Conservation (phyloP, 495 filamentous ascomycete species). For the Friedmanniomyces endolithicus region DNA sequence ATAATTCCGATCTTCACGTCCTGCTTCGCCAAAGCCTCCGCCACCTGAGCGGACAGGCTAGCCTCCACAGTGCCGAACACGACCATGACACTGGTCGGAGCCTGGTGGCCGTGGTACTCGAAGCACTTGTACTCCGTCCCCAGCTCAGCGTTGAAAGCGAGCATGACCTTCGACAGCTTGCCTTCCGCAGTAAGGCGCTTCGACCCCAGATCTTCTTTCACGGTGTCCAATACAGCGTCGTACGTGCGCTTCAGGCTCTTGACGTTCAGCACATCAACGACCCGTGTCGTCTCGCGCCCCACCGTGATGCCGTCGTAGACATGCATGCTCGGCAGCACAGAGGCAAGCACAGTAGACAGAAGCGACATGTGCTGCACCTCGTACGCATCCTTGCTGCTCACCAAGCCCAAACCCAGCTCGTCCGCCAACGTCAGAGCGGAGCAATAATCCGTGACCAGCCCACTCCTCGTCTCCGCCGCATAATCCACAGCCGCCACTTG, state of each 20-base stretch:
- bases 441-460: constrained; percentile 77
- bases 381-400: constrained; percentile 73
- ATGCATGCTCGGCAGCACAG: constrained; percentile 72
- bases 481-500: constrained; percentile 94
- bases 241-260: constrained; percentile 57
- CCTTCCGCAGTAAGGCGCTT: constrained; percentile 62
- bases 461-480: constrained; percentile 45
- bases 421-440: constrained; percentile 72
- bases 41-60: constrained; percentile 71
- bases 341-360: constrained; percentile 71
- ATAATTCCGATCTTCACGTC: constrained; percentile 72
- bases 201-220: constrained; percentile 33
- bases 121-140: constrained; percentile 86
- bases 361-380: constrained; percentile 94
- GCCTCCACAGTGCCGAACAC: constrained; percentile 87
- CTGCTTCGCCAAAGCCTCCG: constrained; percentile 53
- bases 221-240: constrained; percentile 47
- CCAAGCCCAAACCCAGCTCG: constrained; percentile 75
- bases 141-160: constrained; percentile 79
- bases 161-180: constrained; percentile 60
- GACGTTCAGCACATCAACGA: constrained; percentile 75
- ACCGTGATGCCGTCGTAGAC: constrained; percentile 85
- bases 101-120: constrained; percentile 80
- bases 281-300: constrained; percentile 69
- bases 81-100: constrained; percentile 68